Evolutionary conservation across 2,329 filamentous ascomycete genomes (phyloP), one percentile per base, ranked within the genome.

Genomic region (Thielaviopsis musarum): DNA sequence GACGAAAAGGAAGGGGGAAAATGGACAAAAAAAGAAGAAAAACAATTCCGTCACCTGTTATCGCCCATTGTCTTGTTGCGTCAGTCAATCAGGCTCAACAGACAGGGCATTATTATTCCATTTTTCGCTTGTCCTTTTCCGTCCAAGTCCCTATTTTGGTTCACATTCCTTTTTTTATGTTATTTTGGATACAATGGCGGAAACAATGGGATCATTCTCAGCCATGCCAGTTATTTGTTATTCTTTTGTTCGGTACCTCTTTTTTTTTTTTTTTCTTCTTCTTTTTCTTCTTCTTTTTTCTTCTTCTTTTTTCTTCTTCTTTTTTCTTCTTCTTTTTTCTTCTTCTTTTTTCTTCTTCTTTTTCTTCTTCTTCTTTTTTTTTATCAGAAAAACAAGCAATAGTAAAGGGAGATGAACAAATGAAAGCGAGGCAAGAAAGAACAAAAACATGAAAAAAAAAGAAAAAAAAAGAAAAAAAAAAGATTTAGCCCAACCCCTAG

Each of bases 261-360:
- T 51, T n/a, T n/a, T n/a, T n/a, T n/a, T n/a, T n/a, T 28, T 52
- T 58, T 38, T 45, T 61, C 52, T 19, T 56, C 28, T 48, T 56
- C 60, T 30, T 61, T 52, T 59, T 30, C 38, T 56, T 24, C 26
- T 59, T 55, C 45, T 34, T n/a, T n/a, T n/a, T n/a, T n/a, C 28
- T 52, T 58, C 26, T 45, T 61, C 52, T 19, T 56, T 38, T 48
- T 30, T 61, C 55, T 59, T 30, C 38, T 56, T 24, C 26, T 59
- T 55, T 28, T 34, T n/a, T n/a, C n/a, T n/a, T n/a, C 28, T 52
- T 58, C 26, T 45, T 19, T 56, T 38, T 48, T 56, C 60, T 30
- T 61, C 55, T 59, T 30, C 38, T 56, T 24, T 21, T 59, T 55
- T 28, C 28, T 52, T 58, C 26, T 45, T 61, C 52, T 19, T 56